Evolutionary conservation across 2,329 filamentous ascomycete genomes (phyloP), one percentile per base, ranked within the genome.

Genomic region (Exophiala calicioides): DNA sequence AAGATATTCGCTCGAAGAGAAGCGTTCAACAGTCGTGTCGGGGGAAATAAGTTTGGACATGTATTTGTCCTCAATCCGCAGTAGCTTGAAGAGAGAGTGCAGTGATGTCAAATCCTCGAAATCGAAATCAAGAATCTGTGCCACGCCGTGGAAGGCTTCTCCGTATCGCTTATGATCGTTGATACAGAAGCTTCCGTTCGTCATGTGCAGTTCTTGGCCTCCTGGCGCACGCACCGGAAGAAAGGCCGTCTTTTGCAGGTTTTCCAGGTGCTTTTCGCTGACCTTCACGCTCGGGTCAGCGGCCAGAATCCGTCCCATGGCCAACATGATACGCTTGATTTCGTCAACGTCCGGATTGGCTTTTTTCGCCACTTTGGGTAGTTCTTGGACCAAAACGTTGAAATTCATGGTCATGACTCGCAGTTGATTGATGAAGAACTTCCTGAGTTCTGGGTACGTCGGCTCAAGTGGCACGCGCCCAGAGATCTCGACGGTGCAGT

Each of bases 381-480:
- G 45, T 16, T 52, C 35, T 18, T 40, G 21, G n/a, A 49, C 13
- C 37, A 52, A 35, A n/a, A 45, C 36, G 21, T 45, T 32, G 36
- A 49, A 44, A 8, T 34, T 49, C 29, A 52, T 43, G 27, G 44
- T 40, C 43, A 27, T 41, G n/a, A 52, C 50, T 24, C 40, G 35
- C 23, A 52, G 26, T 21, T 36, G 36, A 10, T 49, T 33, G 31
- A 52, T 45, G 27, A 52, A 52, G 19, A 52, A 49, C n/a, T 52
- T 34, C 32, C 33, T 35, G 10, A 52, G 45, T 21, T 30, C 3
- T 16, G 45, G 50, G 23, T 45, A 52, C 19, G 27, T 15, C 5
- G 32, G 29, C 9, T 44, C 45, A 19, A 52, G 41, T 21, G 50
- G 50, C 20, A 35, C 19, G 23, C 35, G 40, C 12, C 42, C 29